Evolutionary conservation across 1,284 basidiomycete genomes (phyloP), one percentile per base, ranked within the genome.

Genomic region (Cryptococcus sp.): DNA sequence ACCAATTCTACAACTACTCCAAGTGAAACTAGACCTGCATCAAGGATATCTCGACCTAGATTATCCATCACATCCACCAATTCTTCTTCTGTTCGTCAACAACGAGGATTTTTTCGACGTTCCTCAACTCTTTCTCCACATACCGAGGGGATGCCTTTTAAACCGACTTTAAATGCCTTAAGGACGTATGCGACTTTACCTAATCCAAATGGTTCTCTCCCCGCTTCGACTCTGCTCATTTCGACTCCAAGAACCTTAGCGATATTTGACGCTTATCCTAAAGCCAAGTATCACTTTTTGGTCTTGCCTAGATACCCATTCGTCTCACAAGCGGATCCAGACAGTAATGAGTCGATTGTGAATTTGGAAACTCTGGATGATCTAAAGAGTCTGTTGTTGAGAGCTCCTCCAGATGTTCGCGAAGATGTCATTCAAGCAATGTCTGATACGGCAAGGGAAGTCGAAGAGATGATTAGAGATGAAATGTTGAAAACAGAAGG

Each of bases 261-360:
- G 3, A 82, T 97, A 52, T 90, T 86, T 68, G 93, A 97, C 77
- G 83, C 81, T 15, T 96, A 82, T 71, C 89, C 89, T 5, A 97
- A 97, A 62, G 78, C 88, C 2, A 84, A 83, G 53, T 92, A 89
- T 71, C 91, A 95, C 73, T 86, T 89, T 65, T 81, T 92, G 44
- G 74, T 92, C 55, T 77, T 92, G 13, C 90, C 90, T 41, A 83
- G 87, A 11, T 58, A 69, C 23, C 70, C 67, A 56, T 83, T 68
- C 50, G 64, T 58, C 61, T 64, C 68, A 4, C 65, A 56, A 23
- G 55, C 56, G 3, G 54, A 64, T 23, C 56, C 63, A 4, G 54
- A 65, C 3, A 47, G 47, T 23, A 41, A 50, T 5, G 15, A 57
- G 8, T 58, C 60, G 2, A 56, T 66, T 52, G 63, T 62, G 14